Evolutionary conservation across 225 moss, liverwort and hornwort species (phyloP), one percentile per base, ranked within the genome.

Genomic region (Antitrichia curtipendula): DNA sequence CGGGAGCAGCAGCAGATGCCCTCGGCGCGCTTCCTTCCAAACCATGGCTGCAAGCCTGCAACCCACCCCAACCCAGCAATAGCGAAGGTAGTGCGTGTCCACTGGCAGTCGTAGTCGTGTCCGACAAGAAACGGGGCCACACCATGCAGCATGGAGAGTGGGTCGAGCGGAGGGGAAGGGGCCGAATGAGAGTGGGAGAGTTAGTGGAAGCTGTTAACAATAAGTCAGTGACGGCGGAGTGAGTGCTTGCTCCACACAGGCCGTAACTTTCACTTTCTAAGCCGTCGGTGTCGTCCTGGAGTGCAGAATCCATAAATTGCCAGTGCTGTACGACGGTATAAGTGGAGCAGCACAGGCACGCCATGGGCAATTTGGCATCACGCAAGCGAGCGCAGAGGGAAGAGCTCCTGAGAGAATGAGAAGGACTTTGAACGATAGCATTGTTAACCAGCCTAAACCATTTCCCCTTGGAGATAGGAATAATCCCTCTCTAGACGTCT

Each of bases 401-500:
- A 76, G 76, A 52, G 6, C 24, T 9, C 53, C 13, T n/a, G 50
- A 50, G 7, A 7, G 50, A 75, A 50, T 8, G 75, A 53, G 9
- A 32, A 21, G 49, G 49, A 74, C 31, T 19, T 16, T 0, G 8
- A 28, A 24, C 1, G 2, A 65, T 22, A 17, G 45, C 45, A 40
- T 41, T 69, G 43, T 16, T 16, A 43, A 16, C 43, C 71, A 45
- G 29, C 10, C 29, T 17, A 10, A 45, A 72, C 7, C 28, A 29
- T 28, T 71, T 6, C 3, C 4, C 3, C 4, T 32, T 29, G 8
- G 32, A 18, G 2, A 29, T 29, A 29, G 73, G 45, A 10, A 17
- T 45, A 17, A 29, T 47, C 6, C 10, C 18, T 45, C 45, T 1
- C 3, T 31, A 0, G 11, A 19, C 19, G 17, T 3, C 0, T 19